Evolutionary conservation across 2,329 filamentous ascomycete species (phyloP), one percentile per base, ranked within the genome.

Genomic region (Trichoderma aggressivum): DNA sequence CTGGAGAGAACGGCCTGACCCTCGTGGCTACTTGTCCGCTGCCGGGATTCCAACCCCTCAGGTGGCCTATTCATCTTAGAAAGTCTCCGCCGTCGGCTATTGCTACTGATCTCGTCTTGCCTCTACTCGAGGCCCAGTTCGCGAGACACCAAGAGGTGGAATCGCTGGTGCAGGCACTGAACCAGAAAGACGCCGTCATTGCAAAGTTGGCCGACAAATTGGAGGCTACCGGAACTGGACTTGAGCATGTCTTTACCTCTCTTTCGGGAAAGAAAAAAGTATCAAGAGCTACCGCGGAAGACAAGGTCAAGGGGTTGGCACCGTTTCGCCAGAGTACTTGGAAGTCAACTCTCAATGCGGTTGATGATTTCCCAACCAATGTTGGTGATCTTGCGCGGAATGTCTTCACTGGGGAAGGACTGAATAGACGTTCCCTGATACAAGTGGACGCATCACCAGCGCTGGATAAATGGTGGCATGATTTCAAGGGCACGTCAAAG

Each of bases 51-150:
- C 82, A 85, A 61, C 85, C 88, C 6, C 82, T 95, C 43, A 82
- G 82, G 72, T 95, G 93, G 92, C 86, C 85, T 0, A 84, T 94
- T 70, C 80, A 85, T 61, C 80, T 95, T 21, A 78, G 77, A 32
- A 87, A 84, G 72, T 80, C 80, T 24, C 79, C 83, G 1, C 75
- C 82, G 10, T 81, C 82, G 21, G 78, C 80, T 14, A 77, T 88
- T 5, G 81, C 85, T 10, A 83, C 83, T 1, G 81, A 84, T 71
- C 81, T 89, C 43, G 83, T 88, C 14, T 76, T 88, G 36, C 87
- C 87, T 16, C 78, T 89, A 3, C 76, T 88, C 14, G 83, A 85
- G 71, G 82, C 82, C 18, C 83, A 86, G 24, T 80, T 82, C n/a
- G 75, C 76, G 10, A 82, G 80, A 24, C 76, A 75, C 16, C 76